Evolutionary conservation across 257 asterid genomes (phyloP).

Genomic region (Solanum chaucha): DNA sequence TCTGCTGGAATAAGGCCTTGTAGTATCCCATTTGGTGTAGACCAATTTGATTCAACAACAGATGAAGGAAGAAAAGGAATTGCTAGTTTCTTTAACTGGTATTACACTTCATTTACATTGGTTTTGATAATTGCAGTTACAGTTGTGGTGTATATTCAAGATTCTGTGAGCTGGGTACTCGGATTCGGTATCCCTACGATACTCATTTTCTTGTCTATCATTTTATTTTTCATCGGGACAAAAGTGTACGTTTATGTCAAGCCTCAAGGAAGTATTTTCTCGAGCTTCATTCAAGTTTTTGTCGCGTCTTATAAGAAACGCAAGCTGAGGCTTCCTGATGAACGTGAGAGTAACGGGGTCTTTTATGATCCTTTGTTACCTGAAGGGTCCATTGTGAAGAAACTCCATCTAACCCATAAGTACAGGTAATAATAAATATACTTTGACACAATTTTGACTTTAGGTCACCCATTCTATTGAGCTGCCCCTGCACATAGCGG

Average conservation of each 20-base stretch:
- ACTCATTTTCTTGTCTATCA: slow-evolving; percentile 45
- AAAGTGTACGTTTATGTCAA: slow-evolving; percentile 42
- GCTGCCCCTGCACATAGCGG: too few relatives aligned
- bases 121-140: slow-evolving; percentile 55
- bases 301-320: slow-evolving; percentile 33
- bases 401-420: slow-evolving; percentile 36
- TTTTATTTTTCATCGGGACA: slow-evolving; percentile 47
- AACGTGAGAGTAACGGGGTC: not conserved
- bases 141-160: slow-evolving; percentile 67
- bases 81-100: slow-evolving; percentile 86
- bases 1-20: slow-evolving; percentile 89
- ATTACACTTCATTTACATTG: slow-evolving; percentile 59
- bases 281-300: slow-evolving; percentile 36
- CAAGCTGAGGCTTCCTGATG: not conserved
- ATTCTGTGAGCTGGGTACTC: slow-evolving; percentile 51
- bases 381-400: slow-evolving; percentile 12
- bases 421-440: slow-evolving; percentile 18
- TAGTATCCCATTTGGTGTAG: slow-evolving; percentile 88
- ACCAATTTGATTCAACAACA: slow-evolving; percentile 60
- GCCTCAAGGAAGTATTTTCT: slow-evolving; percentile 71
- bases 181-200: slow-evolving; percentile 57
- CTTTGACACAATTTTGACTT: not conserved
- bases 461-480: not conserved
- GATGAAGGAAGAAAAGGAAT: slow-evolving; percentile 66
- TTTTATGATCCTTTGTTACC: slow-evolving; percentile 45